These are phyloP conservation scores for Zopfochytrium polystomum DNA, from an alignment of 371 early-diverging fungal genomes.

Conservation along the genomic window DNA sequence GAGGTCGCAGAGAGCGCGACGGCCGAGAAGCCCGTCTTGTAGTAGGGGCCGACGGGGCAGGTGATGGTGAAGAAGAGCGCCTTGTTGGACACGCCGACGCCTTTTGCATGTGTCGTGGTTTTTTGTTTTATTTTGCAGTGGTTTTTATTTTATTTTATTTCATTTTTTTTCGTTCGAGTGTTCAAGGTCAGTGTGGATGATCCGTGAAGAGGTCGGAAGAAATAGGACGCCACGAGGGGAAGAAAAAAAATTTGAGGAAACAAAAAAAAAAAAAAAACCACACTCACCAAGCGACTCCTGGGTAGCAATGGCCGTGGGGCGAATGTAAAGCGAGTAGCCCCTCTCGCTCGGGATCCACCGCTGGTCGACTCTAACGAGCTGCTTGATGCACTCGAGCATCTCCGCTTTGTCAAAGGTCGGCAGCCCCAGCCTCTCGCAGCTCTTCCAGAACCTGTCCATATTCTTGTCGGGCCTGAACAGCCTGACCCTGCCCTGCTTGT, in stretches of 20 bases:
- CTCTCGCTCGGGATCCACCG: constrained; percentile 85
- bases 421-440: constrained; percentile 74
- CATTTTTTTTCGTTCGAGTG: too few species aligned
- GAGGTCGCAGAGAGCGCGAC: constrained; percentile 81
- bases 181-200: neutral
- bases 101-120: constrained; percentile 26
- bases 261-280: constrained; percentile 31
- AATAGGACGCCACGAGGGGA: constrained; percentile 1
- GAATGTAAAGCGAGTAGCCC: constrained; percentile 92
- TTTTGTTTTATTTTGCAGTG: neutral
- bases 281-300: constrained; percentile 67
- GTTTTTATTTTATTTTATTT: neutral
- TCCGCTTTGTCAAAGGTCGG: constrained; percentile 83
- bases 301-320: constrained; percentile 94
- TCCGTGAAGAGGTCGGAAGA: neutral
- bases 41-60: constrained; percentile 97
- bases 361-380: constrained; percentile 77
- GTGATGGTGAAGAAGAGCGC: constrained; percentile 87
- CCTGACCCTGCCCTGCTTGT: constrained; percentile 73
- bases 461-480: constrained; percentile 86
- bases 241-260: neutral
- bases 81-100: constrained; percentile 62
- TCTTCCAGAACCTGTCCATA: constrained; percentile 76
- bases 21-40: constrained; percentile 87
- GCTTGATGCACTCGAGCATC: constrained; percentile 77